Base-by-base conservation (phyloP, 169 alveolate genomes). In the Theileria luwenshuni region DNA sequence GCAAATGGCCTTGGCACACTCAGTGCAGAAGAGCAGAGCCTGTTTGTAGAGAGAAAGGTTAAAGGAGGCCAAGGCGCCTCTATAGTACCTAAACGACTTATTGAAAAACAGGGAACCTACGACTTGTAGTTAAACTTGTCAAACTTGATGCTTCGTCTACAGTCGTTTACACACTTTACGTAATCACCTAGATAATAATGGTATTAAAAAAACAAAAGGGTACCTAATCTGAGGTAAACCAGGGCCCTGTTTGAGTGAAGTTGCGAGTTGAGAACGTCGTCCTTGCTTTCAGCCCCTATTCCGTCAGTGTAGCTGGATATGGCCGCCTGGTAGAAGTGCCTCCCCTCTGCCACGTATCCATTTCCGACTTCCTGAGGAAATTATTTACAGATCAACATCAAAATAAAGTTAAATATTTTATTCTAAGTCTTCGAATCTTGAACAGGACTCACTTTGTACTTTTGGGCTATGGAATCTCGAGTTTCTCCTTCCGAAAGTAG, bases 281-380 rank as follows among this genome's bases (percentile, higher is more conserved):
- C 73, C 65, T 73, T 81, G 21, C 74, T 19, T 52, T 72, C 71
- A 6, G 89, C 84, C 5, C 62, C 85, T 2, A 81, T 81, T 28
- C 89, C 89, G 6, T 81, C 74, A 10, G 89, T 81, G 49, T 81
- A 81, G 47, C 89, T 73, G 21, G 89, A 81, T 52, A 81, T 72
- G 21, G 89, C 89, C 10, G 84, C 85, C 15, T 81, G 81, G 64
- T 81, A 81, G 62, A 33, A 72, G 33, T 41, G 43, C 23, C 41
- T 56, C 23, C 89, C 85, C 58, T 81, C 76, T 28, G 58, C 61
- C 19, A 81, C 84, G 45, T 81, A 81, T 17, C 71, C 89, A 56
- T 81, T 81, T 32, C 85, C 89, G 38, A 81, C 85, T 54, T 81
- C 85, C 89, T 81, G 70, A 19, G 25, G 25, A 32, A n/a, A 56